These are phyloP conservation scores for Rhodotorula diobovata DNA, from an alignment of 768 basidiomycete genomes.

Conservation along the genomic window DNA sequence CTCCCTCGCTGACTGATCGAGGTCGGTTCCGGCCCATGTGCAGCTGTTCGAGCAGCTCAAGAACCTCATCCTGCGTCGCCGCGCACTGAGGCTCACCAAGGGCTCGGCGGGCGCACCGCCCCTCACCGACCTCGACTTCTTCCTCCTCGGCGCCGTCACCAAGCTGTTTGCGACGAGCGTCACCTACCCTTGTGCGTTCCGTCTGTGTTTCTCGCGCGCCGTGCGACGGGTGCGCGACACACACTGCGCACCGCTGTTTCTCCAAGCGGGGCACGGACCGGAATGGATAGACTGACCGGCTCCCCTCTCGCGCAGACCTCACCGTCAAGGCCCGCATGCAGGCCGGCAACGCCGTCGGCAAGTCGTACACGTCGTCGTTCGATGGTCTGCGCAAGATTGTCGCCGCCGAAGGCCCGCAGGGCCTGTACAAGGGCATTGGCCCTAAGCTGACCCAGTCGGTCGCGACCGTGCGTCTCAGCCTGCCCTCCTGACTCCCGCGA, in stretches of 20 bases:
- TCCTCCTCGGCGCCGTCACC: constrained; percentile 87
- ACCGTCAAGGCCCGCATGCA: constrained; percentile 72
- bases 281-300: no score
- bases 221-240: no score
- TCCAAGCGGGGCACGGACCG: no score
- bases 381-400: constrained; percentile 75
- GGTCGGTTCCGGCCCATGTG: constrained; percentile 54
- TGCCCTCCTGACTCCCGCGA: no score
- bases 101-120: constrained; percentile 48
- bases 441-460: constrained; percentile 62
- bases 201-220: background rate
- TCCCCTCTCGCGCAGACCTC: constrained; percentile 33
- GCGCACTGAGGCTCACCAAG: constrained; percentile 57
- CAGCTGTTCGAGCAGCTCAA: constrained; percentile 92
- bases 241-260: background rate
- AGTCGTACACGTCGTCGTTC: constrained; percentile 68
- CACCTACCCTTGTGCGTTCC: constrained; percentile 66
- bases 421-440: constrained; percentile 77
- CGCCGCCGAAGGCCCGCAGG: constrained; percentile 70
- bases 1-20: no score
- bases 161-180: constrained; percentile 65
- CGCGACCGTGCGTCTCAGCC: constrained; percentile 27
- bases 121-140: constrained; percentile 82
- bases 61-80: constrained; percentile 66
- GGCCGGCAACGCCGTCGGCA: constrained; percentile 64